Base-by-base conservation (phyloP, 805 yeast species). In the Yueomyces sp. region DNA sequence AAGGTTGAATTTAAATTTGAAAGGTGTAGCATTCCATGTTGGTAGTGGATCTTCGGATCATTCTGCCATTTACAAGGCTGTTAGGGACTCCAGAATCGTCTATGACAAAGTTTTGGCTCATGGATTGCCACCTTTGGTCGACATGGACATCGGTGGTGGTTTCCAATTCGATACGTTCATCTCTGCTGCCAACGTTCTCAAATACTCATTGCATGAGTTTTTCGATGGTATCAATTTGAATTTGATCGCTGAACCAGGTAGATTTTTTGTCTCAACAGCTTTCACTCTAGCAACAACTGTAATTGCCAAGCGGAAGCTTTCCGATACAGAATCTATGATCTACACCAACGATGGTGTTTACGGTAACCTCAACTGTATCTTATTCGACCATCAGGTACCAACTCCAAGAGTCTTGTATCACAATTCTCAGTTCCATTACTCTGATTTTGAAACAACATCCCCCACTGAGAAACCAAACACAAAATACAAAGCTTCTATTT, bases 341-440 rank as follows among this genome's bases (percentile, higher is more conserved):
- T 90, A 90, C 64, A 68, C 88, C 60, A 90, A 86, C 55, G 98
- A 90, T 60, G 98, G 98, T 38, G 87, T 88, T 36, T 90, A 90
- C 61, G 96, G 96, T 33, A 90, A 88, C 66, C 70, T 90, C 78
- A 90, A 92, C 68, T 90, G 96, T 64, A 82, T 92, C 57, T 62
- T 90, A 44, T 88, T 79, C 60, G 98, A 90, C 63, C 97, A 90
- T 62, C 96, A 86, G 64, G 68, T 67, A 40, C 95, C 95, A 29
- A 58, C 62, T 37, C 83, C 95, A 8, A 68, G 67, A 49, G 82
- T 85, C 4, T 68, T 88, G 47, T 69, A 76, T 40, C 79, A 77
- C 48, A 62, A 68, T 37, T 70, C 72, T 38, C 57, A 67, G 39
- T 74, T 70, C 57, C 62, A 63, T 47, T 73, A 70, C 52, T 54